These are phyloP conservation scores for Ammopiptanthus mongolicus DNA, from an alignment of 306 rosid genomes.

Conservation along the genomic window DNA sequence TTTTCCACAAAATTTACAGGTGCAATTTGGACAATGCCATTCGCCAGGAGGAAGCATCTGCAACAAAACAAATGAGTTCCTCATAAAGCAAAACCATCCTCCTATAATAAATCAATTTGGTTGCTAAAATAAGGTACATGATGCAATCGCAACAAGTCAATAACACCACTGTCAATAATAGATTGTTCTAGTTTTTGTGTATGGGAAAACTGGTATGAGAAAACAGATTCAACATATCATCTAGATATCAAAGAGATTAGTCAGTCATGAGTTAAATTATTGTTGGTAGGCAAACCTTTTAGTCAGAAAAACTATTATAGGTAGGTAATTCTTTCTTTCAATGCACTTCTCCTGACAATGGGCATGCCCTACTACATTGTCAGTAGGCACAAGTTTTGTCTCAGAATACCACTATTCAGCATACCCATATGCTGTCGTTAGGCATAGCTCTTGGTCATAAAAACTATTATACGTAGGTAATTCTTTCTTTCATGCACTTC, in stretches of 20 bases:
- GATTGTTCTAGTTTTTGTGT: not conserved
- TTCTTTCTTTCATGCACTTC: not conserved
- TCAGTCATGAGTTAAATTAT: not conserved
- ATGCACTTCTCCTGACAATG: not conserved
- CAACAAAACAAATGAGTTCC: slow-evolving; percentile 26
- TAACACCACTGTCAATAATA: not conserved
- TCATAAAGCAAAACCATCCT: slow-evolving; percentile 12
- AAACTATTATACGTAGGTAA: not conserved
- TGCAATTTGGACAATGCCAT: slow-evolving; percentile 95
- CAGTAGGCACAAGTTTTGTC: slow-evolving; percentile 1
- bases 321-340: not conserved
- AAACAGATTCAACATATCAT: not conserved
- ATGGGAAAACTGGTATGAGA: not conserved
- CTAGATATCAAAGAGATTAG: not conserved
- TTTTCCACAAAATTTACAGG: slow-evolving; percentile 76
- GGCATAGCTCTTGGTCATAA: not conserved
- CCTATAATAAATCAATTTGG: slow-evolving; percentile 2
- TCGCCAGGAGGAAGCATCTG: slow-evolving; percentile 96
- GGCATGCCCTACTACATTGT: not conserved
- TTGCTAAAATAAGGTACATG: slow-evolving; percentile 7
- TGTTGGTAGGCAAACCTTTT: not conserved
- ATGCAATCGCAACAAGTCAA: not conserved
- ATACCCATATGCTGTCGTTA: not conserved
- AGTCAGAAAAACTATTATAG: not conserved
- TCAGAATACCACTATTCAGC: not conserved